A percentile compares a stretch with the other conserved stretches of the same genome.
phyloP scores from a whole-genome alignment of 176 grass and related monocot species.

The Eleusine indica region DNA sequence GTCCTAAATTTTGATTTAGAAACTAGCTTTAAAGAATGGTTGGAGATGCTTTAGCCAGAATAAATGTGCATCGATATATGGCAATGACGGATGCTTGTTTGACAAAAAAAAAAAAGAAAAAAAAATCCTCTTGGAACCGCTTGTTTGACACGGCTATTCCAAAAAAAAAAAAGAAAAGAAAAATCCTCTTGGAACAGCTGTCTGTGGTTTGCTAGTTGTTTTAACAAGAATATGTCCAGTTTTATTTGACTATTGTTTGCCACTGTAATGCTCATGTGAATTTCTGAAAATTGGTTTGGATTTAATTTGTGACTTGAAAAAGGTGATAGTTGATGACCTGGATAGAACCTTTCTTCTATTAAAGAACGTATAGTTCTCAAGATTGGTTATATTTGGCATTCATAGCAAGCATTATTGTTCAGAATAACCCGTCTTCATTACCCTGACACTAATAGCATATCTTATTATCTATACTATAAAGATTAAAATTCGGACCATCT shows the following conservation, averaged over 20 bases:
- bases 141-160: neutral
- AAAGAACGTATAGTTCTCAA: no score
- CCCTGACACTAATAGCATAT: constrained; percentile 13
- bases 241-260: neutral
- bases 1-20: no score
- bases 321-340: neutral
- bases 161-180: no score
- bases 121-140: no score
- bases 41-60: no score
- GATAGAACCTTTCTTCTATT: neutral
- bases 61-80: no score
- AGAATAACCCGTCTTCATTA: neutral
- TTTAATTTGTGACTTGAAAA: neutral
- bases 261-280: no score
- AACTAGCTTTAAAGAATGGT: no score
- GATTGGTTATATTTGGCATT: no score
- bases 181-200: neutral
- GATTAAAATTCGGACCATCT: no score
- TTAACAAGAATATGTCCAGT: neutral
- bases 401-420: neutral
- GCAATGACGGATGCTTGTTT: no score
- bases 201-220: neutral
- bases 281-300: neutral
- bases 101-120: no score
- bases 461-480: neutral